Base-by-base conservation (phyloP, 768 basidiomycete species). In the Calocybe indica region DNA sequence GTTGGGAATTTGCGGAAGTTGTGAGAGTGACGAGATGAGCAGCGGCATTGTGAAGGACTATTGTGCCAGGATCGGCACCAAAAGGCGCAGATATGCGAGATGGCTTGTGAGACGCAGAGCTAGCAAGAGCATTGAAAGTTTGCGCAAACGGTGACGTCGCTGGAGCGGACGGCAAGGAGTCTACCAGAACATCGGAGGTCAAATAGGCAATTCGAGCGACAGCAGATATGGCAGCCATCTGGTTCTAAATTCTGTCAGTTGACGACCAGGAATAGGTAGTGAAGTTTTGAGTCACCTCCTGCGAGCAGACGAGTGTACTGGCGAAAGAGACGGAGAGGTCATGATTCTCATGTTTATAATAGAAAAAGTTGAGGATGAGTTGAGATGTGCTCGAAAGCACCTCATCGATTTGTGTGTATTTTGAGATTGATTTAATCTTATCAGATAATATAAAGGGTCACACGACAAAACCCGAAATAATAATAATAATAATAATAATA, bases 161-260 rank as follows among this genome's bases (percentile, higher is more conserved):
- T 9, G 73, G 69, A 32, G 63, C 56, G 5, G 68, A 59, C 3
- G 79, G 72, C 37, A 74, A 75, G 2, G 79, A 73, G 53, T 86
- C 75, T 37, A 91, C 65, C 11, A 89, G 55, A 40, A 77, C 65
- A 55, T 87, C 85, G 6, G 88, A 86, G 29, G 82, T 72, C 30
- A 87, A 65, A 61, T 76, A 82, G n/a, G 82, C 85, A 51, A 90
- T 74, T 32, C 87, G 82, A 36, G 83, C 77, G 46, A 86, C 83
- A 5, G 75, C 55, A 55, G 57, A 36, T 33, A 60, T 49, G n/a
- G 60, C 60, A 38, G 58, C 49, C 49, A 60, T 53, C 31, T 36
- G 30, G 33, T 30, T 45, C 22, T 45, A 7, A 30, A 29, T 49
- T 47, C 31, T 30, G 38, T 31, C 48, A 43, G 52, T 47, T 41